Conservation (phyloP, 495 filamentous ascomycete genomes). For the Aspergillus sclerotiicarbonarius region DNA sequence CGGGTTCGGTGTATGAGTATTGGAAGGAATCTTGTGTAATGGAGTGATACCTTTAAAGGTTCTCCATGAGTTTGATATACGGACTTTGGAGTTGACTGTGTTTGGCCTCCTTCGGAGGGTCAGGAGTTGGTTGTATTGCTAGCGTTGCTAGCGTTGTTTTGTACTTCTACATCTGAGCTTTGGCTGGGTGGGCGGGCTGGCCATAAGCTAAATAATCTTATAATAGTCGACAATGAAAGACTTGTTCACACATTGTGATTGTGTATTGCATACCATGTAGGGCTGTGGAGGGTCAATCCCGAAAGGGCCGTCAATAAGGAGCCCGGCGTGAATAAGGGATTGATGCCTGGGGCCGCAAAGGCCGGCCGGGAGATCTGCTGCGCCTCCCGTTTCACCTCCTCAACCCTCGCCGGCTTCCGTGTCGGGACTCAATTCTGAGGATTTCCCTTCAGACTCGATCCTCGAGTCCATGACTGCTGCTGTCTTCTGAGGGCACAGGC, state of each 20-base stretch:
- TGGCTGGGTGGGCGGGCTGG: too few relatives aligned
- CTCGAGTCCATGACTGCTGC: neutral
- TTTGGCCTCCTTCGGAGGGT: neutral
- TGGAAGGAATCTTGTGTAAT: too few relatives aligned
- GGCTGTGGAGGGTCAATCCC: neutral
- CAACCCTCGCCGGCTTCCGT: neutral
- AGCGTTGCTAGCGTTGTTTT: too few relatives aligned
- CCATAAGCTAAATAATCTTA: too few relatives aligned
- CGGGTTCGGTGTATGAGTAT: too few relatives aligned
- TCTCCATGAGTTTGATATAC: neutral
- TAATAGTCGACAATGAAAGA: too few relatives aligned
- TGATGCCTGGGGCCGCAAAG: conserved; percentile 7
- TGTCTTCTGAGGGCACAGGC: neutral
- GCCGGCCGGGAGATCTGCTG: neutral
- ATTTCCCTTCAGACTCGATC: neutral
- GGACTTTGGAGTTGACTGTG: neutral
- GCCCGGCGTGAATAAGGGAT: neutral
- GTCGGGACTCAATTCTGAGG: too few relatives aligned
- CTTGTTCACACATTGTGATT: too few relatives aligned
- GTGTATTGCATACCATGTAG: neutral
- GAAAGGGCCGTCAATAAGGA: conserved; percentile 1
- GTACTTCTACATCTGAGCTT: too few relatives aligned
- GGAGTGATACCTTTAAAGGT: neutral
- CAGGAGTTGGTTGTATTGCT: too few relatives aligned
- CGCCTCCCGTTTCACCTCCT: conserved; percentile 3